Percentiles rank a stretch among this genome's conserved stretches.
phyloP scores from a whole-genome alignment of 352 stramenopile species.

The Phytophthora ramorum region DNA sequence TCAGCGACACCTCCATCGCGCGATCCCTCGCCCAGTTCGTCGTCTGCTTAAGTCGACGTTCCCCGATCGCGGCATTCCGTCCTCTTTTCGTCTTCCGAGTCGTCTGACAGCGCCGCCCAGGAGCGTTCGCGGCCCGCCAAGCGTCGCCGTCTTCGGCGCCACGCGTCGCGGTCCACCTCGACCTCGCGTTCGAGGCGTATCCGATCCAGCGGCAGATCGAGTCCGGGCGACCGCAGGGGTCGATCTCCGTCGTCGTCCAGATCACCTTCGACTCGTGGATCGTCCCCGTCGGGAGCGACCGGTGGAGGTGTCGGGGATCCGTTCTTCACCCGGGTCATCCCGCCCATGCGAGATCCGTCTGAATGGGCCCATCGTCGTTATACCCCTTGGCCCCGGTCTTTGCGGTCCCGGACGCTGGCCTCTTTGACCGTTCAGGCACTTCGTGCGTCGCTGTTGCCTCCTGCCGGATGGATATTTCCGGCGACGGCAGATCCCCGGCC shows the following conservation, averaged over 20 bases:
- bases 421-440: not conserved
- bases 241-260: not conserved
- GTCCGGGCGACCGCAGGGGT: not conserved
- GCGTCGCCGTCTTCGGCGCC: not conserved
- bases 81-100: not conserved
- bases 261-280: not conserved
- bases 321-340: conserved; percentile 3
- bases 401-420: not conserved
- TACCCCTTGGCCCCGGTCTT: not conserved
- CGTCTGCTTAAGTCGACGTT: too few species aligned
- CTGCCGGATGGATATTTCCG: not conserved
- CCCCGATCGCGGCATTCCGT: too few species aligned
- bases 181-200: not conserved
- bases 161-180: not conserved
- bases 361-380: not conserved
- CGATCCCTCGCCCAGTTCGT: too few species aligned
- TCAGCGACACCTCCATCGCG: too few species aligned
- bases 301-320: not conserved
- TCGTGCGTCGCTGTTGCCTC: not conserved
- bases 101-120: not conserved
- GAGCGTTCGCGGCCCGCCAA: not conserved
- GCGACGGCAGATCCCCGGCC: not conserved
- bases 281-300: not conserved
- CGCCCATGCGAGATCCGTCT: not conserved
- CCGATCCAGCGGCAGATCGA: not conserved